Conservation (phyloP, 352 stramenopile species). For the Peronosclerospora sorghi region DNA sequence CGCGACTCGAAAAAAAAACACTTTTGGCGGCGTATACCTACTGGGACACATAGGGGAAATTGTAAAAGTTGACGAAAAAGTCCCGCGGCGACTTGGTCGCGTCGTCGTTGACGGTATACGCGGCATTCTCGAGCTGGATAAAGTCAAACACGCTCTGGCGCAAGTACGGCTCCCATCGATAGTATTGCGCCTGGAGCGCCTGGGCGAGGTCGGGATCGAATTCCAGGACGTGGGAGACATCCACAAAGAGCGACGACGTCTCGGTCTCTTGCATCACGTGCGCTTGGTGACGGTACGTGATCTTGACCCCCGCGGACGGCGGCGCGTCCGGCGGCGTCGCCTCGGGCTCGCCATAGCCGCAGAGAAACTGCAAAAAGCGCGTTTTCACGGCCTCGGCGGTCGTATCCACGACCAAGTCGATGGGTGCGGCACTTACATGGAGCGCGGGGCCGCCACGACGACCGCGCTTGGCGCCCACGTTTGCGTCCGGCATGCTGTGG, state of each 20-base stretch:
- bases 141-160: slow-evolving; percentile 69
- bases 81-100: slow-evolving; percentile 69
- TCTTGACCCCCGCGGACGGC: slow-evolving; percentile 12
- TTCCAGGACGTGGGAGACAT: slow-evolving; percentile 78
- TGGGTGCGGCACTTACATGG: slow-evolving; percentile 10
- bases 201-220: slow-evolving; percentile 73
- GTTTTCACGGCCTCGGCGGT: slow-evolving; percentile 76
- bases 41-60: slow-evolving; percentile 80
- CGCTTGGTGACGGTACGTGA: slow-evolving; percentile 79
- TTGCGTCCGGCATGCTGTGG: slow-evolving; percentile 8
- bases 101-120: slow-evolving; percentile 72
- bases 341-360: slow-evolving; percentile 53
- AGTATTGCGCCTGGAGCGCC: slow-evolving; percentile 77
- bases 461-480: no score
- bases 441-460: no score
- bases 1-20: neutral
- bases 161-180: slow-evolving; percentile 76
- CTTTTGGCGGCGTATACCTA: slow-evolving; percentile 12
- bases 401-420: slow-evolving; percentile 52
- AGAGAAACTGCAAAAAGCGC: slow-evolving; percentile 78
- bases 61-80: slow-evolving; percentile 87
- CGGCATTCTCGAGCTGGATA: slow-evolving; percentile 57
- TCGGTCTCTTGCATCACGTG: slow-evolving; percentile 82
- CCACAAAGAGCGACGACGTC: slow-evolving; percentile 81
- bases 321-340: slow-evolving; percentile 1